Evolutionary conservation across 2,329 filamentous ascomycete species (phyloP).

Genomic region (Stromatinia cepivora): DNA sequence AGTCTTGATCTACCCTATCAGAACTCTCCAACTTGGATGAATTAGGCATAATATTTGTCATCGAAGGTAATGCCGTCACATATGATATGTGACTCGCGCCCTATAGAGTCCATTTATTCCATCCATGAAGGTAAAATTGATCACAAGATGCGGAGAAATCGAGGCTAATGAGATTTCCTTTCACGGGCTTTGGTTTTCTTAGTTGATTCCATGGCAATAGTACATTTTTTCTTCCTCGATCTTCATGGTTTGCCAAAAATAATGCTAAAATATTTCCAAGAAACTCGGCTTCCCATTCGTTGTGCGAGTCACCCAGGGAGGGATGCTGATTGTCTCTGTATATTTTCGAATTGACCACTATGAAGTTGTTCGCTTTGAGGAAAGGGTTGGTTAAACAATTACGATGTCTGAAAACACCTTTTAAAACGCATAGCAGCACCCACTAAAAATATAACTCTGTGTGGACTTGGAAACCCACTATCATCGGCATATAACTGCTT

Average conservation of each 20-base stretch:
- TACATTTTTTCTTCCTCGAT: background rate
- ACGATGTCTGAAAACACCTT: background rate
- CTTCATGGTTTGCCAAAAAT: background rate
- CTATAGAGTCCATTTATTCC: background rate
- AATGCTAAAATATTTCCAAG: background rate
- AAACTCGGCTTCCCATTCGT: no score
- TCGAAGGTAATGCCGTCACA: background rate
- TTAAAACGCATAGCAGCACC: background rate
- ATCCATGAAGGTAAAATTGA: background rate
- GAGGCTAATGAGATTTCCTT: background rate
- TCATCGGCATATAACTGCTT: no score
- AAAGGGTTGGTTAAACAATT: background rate
- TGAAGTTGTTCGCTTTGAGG: fast-evolving
- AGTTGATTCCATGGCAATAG: background rate
- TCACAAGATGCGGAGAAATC: background rate
- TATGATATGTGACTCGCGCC: no score
- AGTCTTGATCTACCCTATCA: background rate
- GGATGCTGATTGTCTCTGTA: background rate
- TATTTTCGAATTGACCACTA: no score
- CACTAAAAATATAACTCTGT: no score
- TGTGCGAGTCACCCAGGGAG: fast-evolving
- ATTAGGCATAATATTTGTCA: background rate
- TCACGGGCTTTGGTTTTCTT: background rate
- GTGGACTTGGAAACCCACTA: background rate
- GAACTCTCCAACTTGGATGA: background rate